Conservation (phyloP, 192 early-diverging fungal species). For the Backusella australiensis region DNA sequence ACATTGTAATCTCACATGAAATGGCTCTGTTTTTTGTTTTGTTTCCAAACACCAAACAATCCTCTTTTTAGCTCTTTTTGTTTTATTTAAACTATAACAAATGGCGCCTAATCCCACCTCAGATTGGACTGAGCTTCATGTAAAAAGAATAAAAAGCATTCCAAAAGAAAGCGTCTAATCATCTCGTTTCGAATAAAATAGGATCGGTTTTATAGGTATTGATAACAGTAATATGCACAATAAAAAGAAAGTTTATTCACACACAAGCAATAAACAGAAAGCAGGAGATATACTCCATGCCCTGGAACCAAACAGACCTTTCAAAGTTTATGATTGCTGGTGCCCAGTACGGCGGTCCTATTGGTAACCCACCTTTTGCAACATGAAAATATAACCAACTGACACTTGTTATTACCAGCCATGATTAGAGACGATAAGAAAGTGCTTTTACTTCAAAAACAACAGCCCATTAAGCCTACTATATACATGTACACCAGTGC, state of each 20-base stretch:
- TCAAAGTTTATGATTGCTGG: slow-evolving; percentile 79
- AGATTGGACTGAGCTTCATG: slow-evolving; percentile 57
- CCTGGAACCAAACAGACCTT: slow-evolving; percentile 88
- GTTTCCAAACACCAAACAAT: slow-evolving; percentile 1
- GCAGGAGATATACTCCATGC: slow-evolving; percentile 83
- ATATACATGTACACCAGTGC: slow-evolving; percentile 86
- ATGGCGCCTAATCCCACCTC: slow-evolving; percentile 59
- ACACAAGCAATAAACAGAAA: slow-evolving; percentile 41
- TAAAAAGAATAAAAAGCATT: not conserved
- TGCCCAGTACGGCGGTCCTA: slow-evolving; percentile 90
- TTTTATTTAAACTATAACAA: not conserved
- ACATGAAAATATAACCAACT: too few species aligned
- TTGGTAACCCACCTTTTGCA: slow-evolving; percentile 49
- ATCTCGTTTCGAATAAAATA: slow-evolving; percentile 11
- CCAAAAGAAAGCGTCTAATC: not conserved
- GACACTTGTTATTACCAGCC: slow-evolving; percentile 50
- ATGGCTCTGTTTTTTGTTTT: not conserved
- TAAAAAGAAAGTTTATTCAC: not conserved
- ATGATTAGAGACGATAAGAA: slow-evolving; percentile 91
- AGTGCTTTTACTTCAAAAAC: slow-evolving; percentile 70
- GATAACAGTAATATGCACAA: not conserved
- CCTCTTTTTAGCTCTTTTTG: not conserved
- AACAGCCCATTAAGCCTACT: slow-evolving; percentile 71
- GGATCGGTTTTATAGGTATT: slow-evolving; percentile 60
- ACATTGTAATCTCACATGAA: slow-evolving; percentile 5